Conservation (phyloP, 1,139 yeast genomes). For the Pichia sp. region DNA sequence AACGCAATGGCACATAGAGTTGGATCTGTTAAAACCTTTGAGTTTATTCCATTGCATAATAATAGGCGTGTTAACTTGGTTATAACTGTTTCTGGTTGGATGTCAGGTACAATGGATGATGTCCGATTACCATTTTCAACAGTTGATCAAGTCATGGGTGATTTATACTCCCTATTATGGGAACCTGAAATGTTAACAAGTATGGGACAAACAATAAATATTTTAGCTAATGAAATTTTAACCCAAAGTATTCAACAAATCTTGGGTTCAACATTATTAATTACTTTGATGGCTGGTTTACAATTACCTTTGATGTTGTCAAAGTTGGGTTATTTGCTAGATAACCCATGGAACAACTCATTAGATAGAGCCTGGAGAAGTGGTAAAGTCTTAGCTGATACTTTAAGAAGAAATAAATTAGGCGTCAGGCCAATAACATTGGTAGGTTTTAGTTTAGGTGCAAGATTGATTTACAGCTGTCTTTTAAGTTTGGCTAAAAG, state of each 20-base stretch:
- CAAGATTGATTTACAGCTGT: slow-evolving; percentile 88
- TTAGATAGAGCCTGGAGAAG: slow-evolving; percentile 97
- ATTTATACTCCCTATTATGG: slow-evolving; percentile 85
- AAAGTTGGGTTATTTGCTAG: slow-evolving; percentile 80
- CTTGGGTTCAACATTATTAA: slow-evolving; percentile 82
- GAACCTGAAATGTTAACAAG: slow-evolving; percentile 97
- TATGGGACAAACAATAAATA: slow-evolving; percentile 92
- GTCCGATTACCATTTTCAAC: slow-evolving; percentile 94
- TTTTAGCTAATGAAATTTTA: slow-evolving; percentile 88
- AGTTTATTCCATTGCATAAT: slow-evolving; percentile 85
- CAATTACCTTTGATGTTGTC: slow-evolving; percentile 90
- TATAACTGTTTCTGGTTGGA: slow-evolving; percentile 96
- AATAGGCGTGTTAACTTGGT: slow-evolving; percentile 82
- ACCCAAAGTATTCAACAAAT: slow-evolving; percentile 93
- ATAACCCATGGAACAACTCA: slow-evolving; percentile 97
- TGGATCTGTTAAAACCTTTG: slow-evolving; percentile 92
- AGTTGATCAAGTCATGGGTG: slow-evolving; percentile 97
- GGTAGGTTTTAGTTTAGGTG: slow-evolving; percentile 91
- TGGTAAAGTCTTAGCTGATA: slow-evolving; percentile 86
- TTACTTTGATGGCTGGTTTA: slow-evolving; percentile 93
- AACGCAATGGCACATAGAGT: slow-evolving; percentile 80
- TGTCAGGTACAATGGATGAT: slow-evolving; percentile 93
- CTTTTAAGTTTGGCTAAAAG: slow-evolving; percentile 76
- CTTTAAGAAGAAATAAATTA: slow-evolving; percentile 74
- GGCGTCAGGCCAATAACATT: slow-evolving; percentile 91